Evolutionary conservation across 768 basidiomycete species (phyloP).

Genomic region (Lyophyllum shimeji): DNA sequence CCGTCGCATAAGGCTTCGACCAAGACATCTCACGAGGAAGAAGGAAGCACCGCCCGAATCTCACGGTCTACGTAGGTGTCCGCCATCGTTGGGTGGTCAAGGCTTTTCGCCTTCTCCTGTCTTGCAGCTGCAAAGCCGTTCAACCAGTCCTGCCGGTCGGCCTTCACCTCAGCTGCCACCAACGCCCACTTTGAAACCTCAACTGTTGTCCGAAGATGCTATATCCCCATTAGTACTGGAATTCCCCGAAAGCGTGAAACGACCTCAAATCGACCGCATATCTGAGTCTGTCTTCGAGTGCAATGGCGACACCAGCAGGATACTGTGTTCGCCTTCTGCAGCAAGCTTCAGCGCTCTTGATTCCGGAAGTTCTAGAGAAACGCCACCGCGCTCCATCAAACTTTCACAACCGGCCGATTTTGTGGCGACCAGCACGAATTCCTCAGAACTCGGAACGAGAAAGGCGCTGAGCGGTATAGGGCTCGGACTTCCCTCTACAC

Average conservation of each 20-base stretch:
- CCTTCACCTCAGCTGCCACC: background rate
- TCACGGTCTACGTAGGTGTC: background rate
- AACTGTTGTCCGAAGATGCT: background rate
- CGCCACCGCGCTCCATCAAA: background rate
- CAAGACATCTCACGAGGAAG: background rate
- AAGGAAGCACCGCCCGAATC: background rate
- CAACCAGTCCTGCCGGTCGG: background rate
- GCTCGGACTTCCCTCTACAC: constrained; percentile 10
- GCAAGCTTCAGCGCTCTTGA: no score
- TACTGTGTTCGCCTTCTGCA: background rate
- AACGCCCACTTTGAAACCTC: background rate
- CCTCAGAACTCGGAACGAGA: background rate
- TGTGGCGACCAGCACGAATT: background rate
- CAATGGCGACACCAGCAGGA: background rate
- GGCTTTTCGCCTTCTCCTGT: constrained; percentile 14
- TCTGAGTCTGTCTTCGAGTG: background rate
- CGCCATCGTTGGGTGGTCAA: background rate
- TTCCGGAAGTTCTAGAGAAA: background rate
- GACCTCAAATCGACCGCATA: no score
- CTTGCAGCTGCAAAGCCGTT: constrained; percentile 4
- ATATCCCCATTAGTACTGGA: background rate
- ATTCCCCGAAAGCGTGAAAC: background rate
- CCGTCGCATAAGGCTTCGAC: background rate
- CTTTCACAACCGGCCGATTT: background rate
- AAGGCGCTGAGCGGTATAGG: constrained; percentile 14